A percentile compares a stretch with the other conserved stretches of the same genome.
Evolutionary conservation across 2,329 filamentous ascomycete genomes (phyloP).

Genomic region (Cercospora nicotianae): DNA sequence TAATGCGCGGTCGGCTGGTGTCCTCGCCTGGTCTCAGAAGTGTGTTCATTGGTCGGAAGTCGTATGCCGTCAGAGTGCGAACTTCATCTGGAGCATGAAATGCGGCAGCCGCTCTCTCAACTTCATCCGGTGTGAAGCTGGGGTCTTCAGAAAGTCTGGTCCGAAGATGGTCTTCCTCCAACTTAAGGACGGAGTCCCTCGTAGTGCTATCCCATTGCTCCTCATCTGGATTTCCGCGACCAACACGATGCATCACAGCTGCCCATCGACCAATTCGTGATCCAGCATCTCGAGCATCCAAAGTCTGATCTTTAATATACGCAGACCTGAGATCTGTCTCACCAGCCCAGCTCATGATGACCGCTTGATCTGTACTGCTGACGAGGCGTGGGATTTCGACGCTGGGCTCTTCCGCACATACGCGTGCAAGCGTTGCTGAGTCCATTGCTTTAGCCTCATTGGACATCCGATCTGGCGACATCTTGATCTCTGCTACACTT

Average conservation of each 20-base stretch:
- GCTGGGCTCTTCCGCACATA: conserved; percentile 10
- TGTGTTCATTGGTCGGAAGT: conserved; percentile 1
- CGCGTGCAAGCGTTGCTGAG: neutral
- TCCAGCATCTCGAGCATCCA: conserved; percentile 11
- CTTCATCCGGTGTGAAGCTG: neutral
- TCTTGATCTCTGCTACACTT: neutral
- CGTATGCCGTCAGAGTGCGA: neutral
- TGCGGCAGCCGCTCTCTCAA: neutral
- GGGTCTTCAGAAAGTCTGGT: neutral
- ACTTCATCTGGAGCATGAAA: neutral
- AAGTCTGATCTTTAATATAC: neutral
- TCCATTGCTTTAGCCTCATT: conserved; percentile 11
- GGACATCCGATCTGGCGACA: conserved; percentile 11
- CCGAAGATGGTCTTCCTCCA: neutral
- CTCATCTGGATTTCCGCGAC: neutral
- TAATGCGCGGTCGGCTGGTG: neutral
- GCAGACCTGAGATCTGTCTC: conserved; percentile 9
- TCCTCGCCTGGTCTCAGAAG: neutral
- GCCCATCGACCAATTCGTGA: neutral
- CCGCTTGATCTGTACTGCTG: conserved; percentile 6
- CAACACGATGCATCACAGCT: neutral
- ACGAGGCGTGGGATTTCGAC: conserved; percentile 13
- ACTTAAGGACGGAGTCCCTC: neutral
- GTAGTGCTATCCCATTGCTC: neutral
- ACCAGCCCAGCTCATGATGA: conserved; percentile 17